Conservation (phyloP, 2,329 filamentous ascomycete species). For the Xylaria sp. region DNA sequence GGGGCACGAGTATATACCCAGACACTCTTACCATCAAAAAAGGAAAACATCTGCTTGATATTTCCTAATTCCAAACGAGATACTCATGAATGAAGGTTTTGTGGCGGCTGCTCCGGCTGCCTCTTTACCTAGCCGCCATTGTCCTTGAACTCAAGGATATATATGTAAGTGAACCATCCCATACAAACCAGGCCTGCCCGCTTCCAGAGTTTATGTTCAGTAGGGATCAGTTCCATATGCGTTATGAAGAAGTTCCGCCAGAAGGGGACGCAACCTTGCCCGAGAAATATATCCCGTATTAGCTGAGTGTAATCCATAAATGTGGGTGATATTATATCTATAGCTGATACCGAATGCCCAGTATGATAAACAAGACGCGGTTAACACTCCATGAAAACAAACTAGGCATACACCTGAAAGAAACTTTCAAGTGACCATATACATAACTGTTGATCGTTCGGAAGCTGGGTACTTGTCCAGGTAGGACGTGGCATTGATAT, state of each 20-base stretch:
- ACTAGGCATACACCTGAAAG: slow-evolving; percentile 1
- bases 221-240: not conserved
- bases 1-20: too few relatives aligned
- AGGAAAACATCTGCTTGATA: too few relatives aligned
- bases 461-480: slow-evolving; percentile 1
- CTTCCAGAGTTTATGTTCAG: not conserved
- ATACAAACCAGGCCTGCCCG: not conserved
- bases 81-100: too few relatives aligned
- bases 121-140: too few relatives aligned
- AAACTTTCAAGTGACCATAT: not conserved
- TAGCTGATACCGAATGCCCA: slow-evolving; percentile 10
- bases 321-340: slow-evolving; percentile 19
- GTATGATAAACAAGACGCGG: slow-evolving; percentile 1
- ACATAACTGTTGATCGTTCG: not conserved
- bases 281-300: slow-evolving; percentile 11
- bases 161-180: not conserved
- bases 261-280: not conserved
- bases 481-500: slow-evolving; percentile 2
- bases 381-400: not conserved
- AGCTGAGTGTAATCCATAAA: slow-evolving; percentile 9
- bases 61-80: too few relatives aligned
- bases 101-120: too few relatives aligned
- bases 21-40: too few relatives aligned
- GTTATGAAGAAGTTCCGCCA: not conserved
- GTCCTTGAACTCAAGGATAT: too few relatives aligned